These are phyloP conservation scores for Anisogramma anomala DNA, from an alignment of 2,329 filamentous ascomycete genomes.

Conservation along the genomic window DNA sequence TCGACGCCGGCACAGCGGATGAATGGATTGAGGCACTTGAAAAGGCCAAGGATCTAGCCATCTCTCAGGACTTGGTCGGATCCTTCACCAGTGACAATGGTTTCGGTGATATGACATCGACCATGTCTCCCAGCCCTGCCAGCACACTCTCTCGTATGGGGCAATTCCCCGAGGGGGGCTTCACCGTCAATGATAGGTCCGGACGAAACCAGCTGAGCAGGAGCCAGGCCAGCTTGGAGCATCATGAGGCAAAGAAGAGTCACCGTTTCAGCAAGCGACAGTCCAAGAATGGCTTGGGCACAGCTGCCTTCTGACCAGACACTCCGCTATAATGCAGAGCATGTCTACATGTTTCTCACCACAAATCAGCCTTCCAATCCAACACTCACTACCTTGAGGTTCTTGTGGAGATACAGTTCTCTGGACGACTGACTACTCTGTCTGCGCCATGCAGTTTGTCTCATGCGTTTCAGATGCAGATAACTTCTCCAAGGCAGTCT, in stretches of 20 bases:
- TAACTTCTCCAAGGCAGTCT: no score
- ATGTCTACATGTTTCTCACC: not conserved
- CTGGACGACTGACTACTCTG: no score
- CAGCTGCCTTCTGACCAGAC: constrained; percentile 56
- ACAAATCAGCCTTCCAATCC: not conserved
- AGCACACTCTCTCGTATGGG: constrained; percentile 55
- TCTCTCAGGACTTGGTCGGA: constrained; percentile 57
- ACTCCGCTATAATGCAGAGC: constrained; percentile 2
- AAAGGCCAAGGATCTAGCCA: constrained; percentile 71
- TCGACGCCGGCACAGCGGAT: constrained; percentile 57
- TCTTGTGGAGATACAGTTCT: no score
- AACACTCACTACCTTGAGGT: not conserved
- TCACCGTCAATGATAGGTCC: constrained; percentile 39
- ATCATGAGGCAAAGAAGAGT: constrained; percentile 42
- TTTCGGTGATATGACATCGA: constrained; percentile 57
- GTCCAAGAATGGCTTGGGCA: constrained; percentile 81
- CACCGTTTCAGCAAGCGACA: constrained; percentile 76
- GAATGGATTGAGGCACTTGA: constrained; percentile 91
- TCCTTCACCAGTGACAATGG: constrained; percentile 56
- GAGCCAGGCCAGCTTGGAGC: constrained; percentile 44
- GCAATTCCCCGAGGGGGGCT: constrained; percentile 37
- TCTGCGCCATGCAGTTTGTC: no score
- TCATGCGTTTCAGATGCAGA: no score
- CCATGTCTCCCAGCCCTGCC: constrained; percentile 58
- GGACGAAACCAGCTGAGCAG: constrained; percentile 48